phyloP scores from a whole-genome alignment of 305 asterid species.

The Fraxinus paxiana region DNA sequence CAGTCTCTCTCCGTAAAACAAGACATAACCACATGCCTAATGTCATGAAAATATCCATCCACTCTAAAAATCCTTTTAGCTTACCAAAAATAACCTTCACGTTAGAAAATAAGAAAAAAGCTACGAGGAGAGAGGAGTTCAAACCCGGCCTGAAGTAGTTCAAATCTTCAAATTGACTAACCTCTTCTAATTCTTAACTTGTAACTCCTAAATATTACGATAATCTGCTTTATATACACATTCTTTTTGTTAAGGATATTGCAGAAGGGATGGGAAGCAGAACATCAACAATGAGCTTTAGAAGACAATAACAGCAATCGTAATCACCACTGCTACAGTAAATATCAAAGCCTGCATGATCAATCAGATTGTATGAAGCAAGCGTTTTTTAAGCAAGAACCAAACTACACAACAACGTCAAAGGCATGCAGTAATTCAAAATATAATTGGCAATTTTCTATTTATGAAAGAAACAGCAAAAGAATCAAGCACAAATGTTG shows the following conservation, averaged over 20 bases:
- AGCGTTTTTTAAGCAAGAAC: not conserved
- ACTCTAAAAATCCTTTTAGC: not conserved
- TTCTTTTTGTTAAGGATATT: not conserved
- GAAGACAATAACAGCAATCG: constrained; percentile 26
- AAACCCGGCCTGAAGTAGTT: not conserved
- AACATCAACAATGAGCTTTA: not conserved
- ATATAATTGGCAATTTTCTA: not conserved
- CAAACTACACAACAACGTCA: not conserved
- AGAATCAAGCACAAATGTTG: not conserved
- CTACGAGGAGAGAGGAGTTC: not conserved
- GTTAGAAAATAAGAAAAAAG: not conserved
- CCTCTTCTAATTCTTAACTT: not conserved
- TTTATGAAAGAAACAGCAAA: not conserved
- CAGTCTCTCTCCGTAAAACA: not conserved
- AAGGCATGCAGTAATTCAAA: not conserved
- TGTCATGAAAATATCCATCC: not conserved
- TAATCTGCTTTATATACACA: not conserved
- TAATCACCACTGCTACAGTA: constrained; percentile 29
- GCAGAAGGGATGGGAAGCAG: not conserved
- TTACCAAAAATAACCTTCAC: not conserved
- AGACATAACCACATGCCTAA: not conserved
- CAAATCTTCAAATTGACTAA: not conserved
- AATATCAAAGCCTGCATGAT: constrained; percentile 39
- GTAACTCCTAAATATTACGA: not conserved
- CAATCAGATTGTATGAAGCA: constrained; percentile 1